These are phyloP conservation scores for Blastobotrys apis DNA, from an alignment of 1,139 yeast genomes.

Conservation along the genomic window DNA sequence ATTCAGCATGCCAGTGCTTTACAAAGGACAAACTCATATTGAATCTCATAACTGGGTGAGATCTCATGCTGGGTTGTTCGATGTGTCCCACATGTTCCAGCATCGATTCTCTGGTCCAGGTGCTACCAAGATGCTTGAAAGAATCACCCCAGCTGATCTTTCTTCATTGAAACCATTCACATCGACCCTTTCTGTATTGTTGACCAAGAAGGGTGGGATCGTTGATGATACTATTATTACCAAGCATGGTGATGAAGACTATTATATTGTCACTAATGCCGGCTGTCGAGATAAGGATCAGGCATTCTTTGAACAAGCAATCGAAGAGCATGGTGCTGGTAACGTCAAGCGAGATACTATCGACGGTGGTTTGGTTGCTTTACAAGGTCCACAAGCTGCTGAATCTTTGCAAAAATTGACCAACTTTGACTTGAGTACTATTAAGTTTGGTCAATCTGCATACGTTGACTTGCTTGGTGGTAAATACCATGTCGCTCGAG, in stretches of 20 bases:
- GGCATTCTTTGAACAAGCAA: slow-evolving; percentile 54
- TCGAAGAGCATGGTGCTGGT: slow-evolving; percentile 39
- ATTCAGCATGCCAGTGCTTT: slow-evolving; percentile 87
- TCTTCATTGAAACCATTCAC: slow-evolving; percentile 49
- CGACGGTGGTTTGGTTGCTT: slow-evolving; percentile 75
- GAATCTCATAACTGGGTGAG: slow-evolving; percentile 96
- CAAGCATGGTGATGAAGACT: slow-evolving; percentile 71
- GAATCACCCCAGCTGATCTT: slow-evolving; percentile 82
- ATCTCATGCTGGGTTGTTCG: slow-evolving; percentile 80
- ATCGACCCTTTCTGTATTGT: slow-evolving; percentile 73
- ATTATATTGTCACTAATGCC: slow-evolving; percentile 93
- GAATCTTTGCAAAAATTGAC: slow-evolving; percentile 62
- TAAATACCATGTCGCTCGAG: slow-evolving; percentile 71
- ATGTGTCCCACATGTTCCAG: slow-evolving; percentile 96
- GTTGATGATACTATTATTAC: slow-evolving; percentile 89
- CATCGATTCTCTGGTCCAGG: slow-evolving; percentile 69
- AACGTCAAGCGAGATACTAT: slow-evolving; percentile 56
- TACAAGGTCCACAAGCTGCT: slow-evolving; percentile 87
- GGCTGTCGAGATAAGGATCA: slow-evolving; percentile 85
- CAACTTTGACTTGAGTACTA: slow-evolving; percentile 49
- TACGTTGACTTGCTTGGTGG: slow-evolving; percentile 47
- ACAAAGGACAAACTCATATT: slow-evolving; percentile 75
- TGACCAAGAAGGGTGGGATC: slow-evolving; percentile 72
- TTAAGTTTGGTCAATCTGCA: slow-evolving; percentile 73
- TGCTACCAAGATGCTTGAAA: slow-evolving; percentile 66